Conservation (phyloP, 2,329 filamentous ascomycete species). For the Lecanoromycetidae sp. region DNA sequence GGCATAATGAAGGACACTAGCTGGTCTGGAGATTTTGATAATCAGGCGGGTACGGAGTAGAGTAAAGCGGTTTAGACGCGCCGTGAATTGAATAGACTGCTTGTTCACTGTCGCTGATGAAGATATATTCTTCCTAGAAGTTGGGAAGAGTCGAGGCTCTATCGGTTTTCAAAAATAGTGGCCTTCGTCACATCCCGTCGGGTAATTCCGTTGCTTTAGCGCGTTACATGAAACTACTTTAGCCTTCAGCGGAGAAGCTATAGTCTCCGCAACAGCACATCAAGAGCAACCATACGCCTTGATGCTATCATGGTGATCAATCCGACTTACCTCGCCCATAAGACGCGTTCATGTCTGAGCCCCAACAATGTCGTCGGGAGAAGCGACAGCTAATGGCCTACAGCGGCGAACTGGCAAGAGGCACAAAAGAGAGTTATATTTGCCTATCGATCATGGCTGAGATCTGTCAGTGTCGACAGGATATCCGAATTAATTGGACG, state of each 20-base stretch:
- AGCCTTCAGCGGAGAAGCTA: no score
- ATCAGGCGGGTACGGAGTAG: no score
- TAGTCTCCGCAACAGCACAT: not conserved
- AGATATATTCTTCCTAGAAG: no score
- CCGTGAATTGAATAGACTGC: not conserved
- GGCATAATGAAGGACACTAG: constrained; percentile 36
- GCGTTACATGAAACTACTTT: not conserved
- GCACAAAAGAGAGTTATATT: constrained; percentile 75
- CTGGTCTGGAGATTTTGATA: no score
- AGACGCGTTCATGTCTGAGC: constrained; percentile 62
- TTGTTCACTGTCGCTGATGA: no score
- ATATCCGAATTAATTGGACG: not conserved
- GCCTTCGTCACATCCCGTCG: not conserved
- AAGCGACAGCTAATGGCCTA: constrained; percentile 17
- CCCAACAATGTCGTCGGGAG: not conserved
- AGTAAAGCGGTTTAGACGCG: no score
- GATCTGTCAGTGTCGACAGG: constrained; percentile 58
- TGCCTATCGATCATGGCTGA: constrained; percentile 90
- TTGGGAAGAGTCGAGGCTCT: not conserved
- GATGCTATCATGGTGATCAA: constrained; percentile 60
- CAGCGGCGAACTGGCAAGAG: constrained; percentile 80
- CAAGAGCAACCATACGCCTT: not conserved
- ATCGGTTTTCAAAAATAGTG: not conserved
- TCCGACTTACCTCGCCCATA: constrained; percentile 80
- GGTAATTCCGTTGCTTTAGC: not conserved